These are phyloP conservation scores for Cyclocybe cylindracea DNA, from an alignment of 768 basidiomycete species.

Conservation along the genomic window DNA sequence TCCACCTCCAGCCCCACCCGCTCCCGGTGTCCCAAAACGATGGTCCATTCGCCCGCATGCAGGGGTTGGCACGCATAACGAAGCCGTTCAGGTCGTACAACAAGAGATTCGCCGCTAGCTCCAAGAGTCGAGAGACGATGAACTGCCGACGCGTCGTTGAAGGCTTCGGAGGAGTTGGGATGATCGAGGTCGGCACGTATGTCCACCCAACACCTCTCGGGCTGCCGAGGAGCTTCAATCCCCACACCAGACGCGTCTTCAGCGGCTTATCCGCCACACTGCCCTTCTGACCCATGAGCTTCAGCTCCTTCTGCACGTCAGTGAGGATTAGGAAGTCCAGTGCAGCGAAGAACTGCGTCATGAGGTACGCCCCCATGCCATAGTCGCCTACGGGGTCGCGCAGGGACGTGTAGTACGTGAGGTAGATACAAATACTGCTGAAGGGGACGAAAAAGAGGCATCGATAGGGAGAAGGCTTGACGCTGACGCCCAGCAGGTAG, in stretches of 20 bases:
- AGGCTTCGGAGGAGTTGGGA: slow-evolving; percentile 19
- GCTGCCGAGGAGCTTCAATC: slow-evolving; percentile 16
- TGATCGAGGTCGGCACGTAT: slow-evolving; percentile 18
- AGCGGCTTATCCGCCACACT: slow-evolving; percentile 18
- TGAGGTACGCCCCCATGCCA: slow-evolving; percentile 4
- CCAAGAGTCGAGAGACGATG: slow-evolving; percentile 16
- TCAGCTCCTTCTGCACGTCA: slow-evolving; percentile 26
- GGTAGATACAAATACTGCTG: slow-evolving; percentile 6
- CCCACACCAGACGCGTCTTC: slow-evolving; percentile 24
- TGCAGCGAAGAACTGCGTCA: slow-evolving; percentile 5
- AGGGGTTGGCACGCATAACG: slow-evolving; percentile 19
- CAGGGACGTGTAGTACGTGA: slow-evolving; percentile 11
- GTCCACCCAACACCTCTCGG: slow-evolving; percentile 30
- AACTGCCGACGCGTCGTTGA: slow-evolving; percentile 18
- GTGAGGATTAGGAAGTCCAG: slow-evolving; percentile 21
- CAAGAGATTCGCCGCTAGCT: slow-evolving; percentile 9
- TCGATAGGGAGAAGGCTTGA: slow-evolving; percentile 14
- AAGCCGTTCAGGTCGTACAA: slow-evolving; percentile 22
- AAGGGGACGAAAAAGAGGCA: slow-evolving; percentile 12
- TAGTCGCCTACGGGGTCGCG: slow-evolving; percentile 7
- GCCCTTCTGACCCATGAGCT: slow-evolving; percentile 10
- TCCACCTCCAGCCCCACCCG: slow-evolving; percentile 7
- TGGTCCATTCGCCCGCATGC: slow-evolving; percentile 5
- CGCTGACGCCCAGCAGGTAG: neutral
- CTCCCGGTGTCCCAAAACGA: slow-evolving; percentile 1